These are phyloP conservation scores for Onygenales sp. DNA, from an alignment of 2,329 filamentous ascomycete genomes.

Conservation along the genomic window DNA sequence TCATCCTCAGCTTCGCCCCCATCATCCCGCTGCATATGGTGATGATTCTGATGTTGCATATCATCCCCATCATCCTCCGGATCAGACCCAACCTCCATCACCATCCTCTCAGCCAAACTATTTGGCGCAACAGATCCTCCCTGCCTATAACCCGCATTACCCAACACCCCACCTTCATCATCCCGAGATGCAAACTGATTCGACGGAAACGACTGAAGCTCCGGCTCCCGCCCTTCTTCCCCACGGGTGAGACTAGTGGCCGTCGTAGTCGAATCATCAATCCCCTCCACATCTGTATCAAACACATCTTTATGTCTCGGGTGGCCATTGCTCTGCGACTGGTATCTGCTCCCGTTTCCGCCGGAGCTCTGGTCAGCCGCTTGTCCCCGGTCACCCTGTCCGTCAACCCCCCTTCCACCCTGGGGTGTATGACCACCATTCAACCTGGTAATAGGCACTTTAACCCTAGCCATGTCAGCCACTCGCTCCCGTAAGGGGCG, in stretches of 20 bases:
- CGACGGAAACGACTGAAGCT: slow-evolving; percentile 9
- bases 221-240: slow-evolving; percentile 18
- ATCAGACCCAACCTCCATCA: slow-evolving; percentile 28
- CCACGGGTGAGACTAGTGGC: slow-evolving; percentile 27
- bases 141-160: neutral
- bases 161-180: no score
- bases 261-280: slow-evolving; percentile 34
- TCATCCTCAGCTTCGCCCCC: slow-evolving; percentile 14
- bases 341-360: neutral
- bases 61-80: slow-evolving; percentile 23
- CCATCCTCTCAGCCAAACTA: slow-evolving; percentile 23
- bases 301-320: slow-evolving; percentile 24
- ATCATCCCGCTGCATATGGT: slow-evolving; percentile 18
- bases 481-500: slow-evolving; percentile 19
- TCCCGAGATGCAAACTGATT: neutral
- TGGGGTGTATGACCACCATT: slow-evolving; percentile 5
- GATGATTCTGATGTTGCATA: slow-evolving; percentile 19
- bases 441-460: slow-evolving; percentile 21
- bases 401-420: no score
- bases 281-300: slow-evolving; percentile 34
- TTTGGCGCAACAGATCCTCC: slow-evolving; percentile 5
- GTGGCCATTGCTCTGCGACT: neutral
- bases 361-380: neutral
- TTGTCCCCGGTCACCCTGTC: neutral
- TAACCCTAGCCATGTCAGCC: slow-evolving; percentile 26